Evolutionary conservation across 2,329 filamentous ascomycete genomes (phyloP), one percentile per base, ranked within the genome.

Genomic region (Zymoseptoria pseudotritici): DNA sequence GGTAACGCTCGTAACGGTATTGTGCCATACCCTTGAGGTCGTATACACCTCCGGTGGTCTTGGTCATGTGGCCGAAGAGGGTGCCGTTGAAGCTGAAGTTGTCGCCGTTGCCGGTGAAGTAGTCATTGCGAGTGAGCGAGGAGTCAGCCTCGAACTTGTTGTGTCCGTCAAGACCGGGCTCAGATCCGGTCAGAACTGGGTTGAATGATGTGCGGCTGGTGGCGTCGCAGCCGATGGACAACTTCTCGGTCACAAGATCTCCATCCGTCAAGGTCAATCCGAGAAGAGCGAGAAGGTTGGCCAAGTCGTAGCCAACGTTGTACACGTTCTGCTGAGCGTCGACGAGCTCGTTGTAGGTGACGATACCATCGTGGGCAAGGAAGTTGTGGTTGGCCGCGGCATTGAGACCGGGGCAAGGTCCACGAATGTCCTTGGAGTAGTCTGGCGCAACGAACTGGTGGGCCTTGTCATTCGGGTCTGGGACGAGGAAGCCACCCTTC

Each of bases 281-380:
- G 7, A 77, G 71, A 7, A 72, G 66, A 2, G 77, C 76, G 10
- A 78, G 71, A 11, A 76, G 64, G 26, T 70, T 68, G 8, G 76
- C 73, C 22, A 78, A 69, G 60, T 77, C 76, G 55, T 75, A 77
- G 54, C 71, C 75, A 21, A 78, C 73, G 46, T 78, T 78, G 69
- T 77, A 79, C 24, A 78, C 59, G 54, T 79, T 78, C 64, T 78
- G 76, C 53, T 77, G 74, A 31, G 76, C 76, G 61, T 77, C 75
- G 53, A 79, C 75, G n/a, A 78, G 71, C 65, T 79, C 76, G 51
- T 69, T 72, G 69, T 73, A 77, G 26, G 70, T 78, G 11, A 71
- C 72, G 51, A 79, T 72, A 36, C 76, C 77, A 56, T 78, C 76
- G 52, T 72, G 74, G 24, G 76, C 71, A 6, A 78, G 67, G 69